These are phyloP conservation scores for Melampsora abietis-canadensis DNA, from an alignment of 1,284 basidiomycete genomes.

Conservation along the genomic window DNA sequence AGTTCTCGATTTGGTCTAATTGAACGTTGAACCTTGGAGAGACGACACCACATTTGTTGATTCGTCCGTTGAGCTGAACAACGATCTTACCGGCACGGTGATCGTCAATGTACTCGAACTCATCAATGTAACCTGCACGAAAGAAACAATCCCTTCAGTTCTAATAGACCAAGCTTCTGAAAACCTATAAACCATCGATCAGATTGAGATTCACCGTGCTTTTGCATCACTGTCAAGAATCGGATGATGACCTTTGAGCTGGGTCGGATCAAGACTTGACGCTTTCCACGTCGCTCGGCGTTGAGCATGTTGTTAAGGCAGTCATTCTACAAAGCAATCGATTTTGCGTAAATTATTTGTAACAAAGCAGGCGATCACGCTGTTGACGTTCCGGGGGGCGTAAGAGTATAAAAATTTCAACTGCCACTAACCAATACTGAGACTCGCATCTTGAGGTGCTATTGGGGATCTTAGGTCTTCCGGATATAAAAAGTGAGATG, in stretches of 20 bases:
- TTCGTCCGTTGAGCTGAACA: slow-evolving; percentile 93
- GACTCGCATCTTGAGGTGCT: slow-evolving; percentile 47
- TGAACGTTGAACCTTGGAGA: slow-evolving; percentile 97
- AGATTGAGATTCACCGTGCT: slow-evolving; percentile 70
- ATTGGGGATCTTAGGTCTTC: slow-evolving; percentile 22
- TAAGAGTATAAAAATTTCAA: not conserved
- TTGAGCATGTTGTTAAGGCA: slow-evolving; percentile 97
- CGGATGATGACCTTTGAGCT: slow-evolving; percentile 95
- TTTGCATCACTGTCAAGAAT: slow-evolving; percentile 94
- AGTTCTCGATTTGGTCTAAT: slow-evolving; percentile 83
- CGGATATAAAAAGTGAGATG: not conserved
- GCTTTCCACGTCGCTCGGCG: slow-evolving; percentile 95
- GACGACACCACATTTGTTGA: slow-evolving; percentile 97
- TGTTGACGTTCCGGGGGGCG: not conserved
- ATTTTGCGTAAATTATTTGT: not conserved
- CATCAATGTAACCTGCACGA: slow-evolving; percentile 85
- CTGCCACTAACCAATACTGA: slow-evolving; percentile 47
- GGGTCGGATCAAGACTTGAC: slow-evolving; percentile 87
- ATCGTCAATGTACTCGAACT: slow-evolving; percentile 99
- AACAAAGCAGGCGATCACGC: not conserved
- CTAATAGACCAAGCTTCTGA: no score
- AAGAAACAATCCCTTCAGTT: slow-evolving; percentile 7
- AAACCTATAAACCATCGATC: slow-evolving; percentile 7
- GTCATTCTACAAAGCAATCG: slow-evolving; percentile 61
- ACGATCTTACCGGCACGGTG: slow-evolving; percentile 98